Conservation (phyloP, 495 filamentous ascomycete genomes). For the Penicillium cinerascens region DNA sequence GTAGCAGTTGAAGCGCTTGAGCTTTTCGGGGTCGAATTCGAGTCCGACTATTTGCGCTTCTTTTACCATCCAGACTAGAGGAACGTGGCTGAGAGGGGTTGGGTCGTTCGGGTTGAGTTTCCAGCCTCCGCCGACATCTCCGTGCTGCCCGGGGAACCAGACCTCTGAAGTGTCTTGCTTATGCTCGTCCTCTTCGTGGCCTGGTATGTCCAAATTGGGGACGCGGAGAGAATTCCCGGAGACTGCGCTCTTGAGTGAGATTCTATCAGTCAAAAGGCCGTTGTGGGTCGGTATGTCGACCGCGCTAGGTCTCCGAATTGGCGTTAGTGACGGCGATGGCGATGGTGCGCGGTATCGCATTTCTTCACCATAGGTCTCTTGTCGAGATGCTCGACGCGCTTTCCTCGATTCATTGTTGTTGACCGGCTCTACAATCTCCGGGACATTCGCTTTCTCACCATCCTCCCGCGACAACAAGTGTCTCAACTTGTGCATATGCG, state of each 20-base stretch:
- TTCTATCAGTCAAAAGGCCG: conserved; percentile 1
- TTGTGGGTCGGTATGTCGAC: conserved; percentile 1
- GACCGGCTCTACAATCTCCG: conserved; percentile 9
- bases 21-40: conserved; percentile 60
- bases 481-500: conserved; percentile 6
- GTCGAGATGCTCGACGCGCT: neutral
- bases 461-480: conserved; percentile 3
- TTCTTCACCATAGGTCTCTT: neutral
- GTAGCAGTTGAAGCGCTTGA: conserved; percentile 60
- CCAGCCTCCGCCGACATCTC: conserved; percentile 81
- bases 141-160: conserved; percentile 79
- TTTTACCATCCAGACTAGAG: conserved; percentile 75
- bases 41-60: conserved; percentile 70
- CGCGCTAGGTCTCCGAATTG: conserved; percentile 2
- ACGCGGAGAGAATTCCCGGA: conserved; percentile 11
- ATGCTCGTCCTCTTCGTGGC: conserved; percentile 37
- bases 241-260: conserved; percentile 10
- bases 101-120: conserved; percentile 52
- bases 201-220: conserved; percentile 1
- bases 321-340: conserved; percentile 5
- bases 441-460: conserved; percentile 5
- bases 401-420: neutral
- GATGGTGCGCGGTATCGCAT: conserved; percentile 15
- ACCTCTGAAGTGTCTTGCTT: conserved; percentile 74
- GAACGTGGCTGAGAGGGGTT: conserved; percentile 60